Evolutionary conservation across 805 yeast genomes (phyloP), one percentile per base, ranked within the genome.

Genomic region (Torulaspora indica): DNA sequence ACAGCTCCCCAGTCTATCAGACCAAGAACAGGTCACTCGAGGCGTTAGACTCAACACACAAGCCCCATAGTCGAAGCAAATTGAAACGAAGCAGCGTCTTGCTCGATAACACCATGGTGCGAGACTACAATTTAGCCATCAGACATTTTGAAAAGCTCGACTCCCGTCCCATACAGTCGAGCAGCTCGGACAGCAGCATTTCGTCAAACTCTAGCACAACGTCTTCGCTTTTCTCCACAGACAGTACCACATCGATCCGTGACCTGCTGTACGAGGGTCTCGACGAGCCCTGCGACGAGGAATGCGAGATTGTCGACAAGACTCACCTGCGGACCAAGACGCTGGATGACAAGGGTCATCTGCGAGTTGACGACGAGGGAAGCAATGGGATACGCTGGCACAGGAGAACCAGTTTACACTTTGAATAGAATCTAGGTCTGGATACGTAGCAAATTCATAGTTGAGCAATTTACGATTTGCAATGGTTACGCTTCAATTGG

Each of bases 81-180:
- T 40, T 52, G 28, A 55, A 56, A 46, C 48, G 64, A 44, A 53
- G 61, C 39, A 60, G 60, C 10, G 51, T 57, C 15, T 24, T 56
- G 15, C 43, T 61, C 20, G 66, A 61, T 46, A 59, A 56, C 24
- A 53, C 49, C 10, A 38, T 60, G 29, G 53, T 60, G 3, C 47
- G 57, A 24, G 66, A 61, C 28, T 60, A 60, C 46, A 56, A 55
- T 38, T 30, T 56, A 14, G 63, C 62, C n/a, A 33, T 60, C 12
- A 49, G 46, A 31, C 48, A 46, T 33, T 48, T 48, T 15, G 52
- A 48, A 28, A 42, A 33, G 5, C 40, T 36, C 4, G 46, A 41
- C 10, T 23, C 44, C 6, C 38, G 35, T n/a, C 29, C 39, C 17
- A 15, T 47, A 12, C 37, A 40, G 35, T 30, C 39, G n/a, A 43